Base-by-base conservation (phyloP, 2,329 filamentous ascomycete genomes). In the Aspergillus sergii region DNA sequence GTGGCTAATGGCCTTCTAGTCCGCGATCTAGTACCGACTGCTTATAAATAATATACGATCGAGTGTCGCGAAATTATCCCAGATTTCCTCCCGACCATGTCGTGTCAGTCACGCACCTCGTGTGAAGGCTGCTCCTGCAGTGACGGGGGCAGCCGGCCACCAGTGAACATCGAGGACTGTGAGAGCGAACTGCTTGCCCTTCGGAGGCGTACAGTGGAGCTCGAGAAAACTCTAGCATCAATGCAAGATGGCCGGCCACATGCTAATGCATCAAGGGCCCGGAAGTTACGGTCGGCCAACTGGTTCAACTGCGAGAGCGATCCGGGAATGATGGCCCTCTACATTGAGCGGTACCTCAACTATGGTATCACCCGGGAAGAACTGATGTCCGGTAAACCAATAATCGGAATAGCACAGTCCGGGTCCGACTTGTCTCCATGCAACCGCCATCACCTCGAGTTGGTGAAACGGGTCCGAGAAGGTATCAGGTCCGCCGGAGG, bases 371-470 rank as follows among this genome's bases (percentile, higher is more conserved):
- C 82, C 1, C 72, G 76, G 32, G 81, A 84, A 62, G 83, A 85
- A 69, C 75, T 85, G 28, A 79, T 79, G 70, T 81, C 80, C 2
- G 80, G 79, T 1, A 83, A 81, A 66, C 83, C 83, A 23, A 81
- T 84, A 65, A 82, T 85, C 65, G 83, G 83, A 48, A 85, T 84
- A 63, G 83, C 82, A 1, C 82, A 85, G 73, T 81, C 82, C 0
- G 83, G 83, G 4, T 84, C 82, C 5, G 83, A 85, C 65, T 69
- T 85, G 39, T 75, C 82, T 0, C 82, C 83, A 0, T 85, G 83
- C 69, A 85, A 85, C 69, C 78, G 81, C 10, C 78, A 84, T 68
- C 83, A 84, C 67, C 67, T 83, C 48, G 79, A 83, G 61, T 73
- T 84, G 34, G 80, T 80, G 7, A 83, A 84, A 71, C 76, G 83